These are phyloP conservation scores for Cyberlindnera subsufficiens DNA, from an alignment of 805 yeast genomes.

Conservation along the genomic window DNA sequence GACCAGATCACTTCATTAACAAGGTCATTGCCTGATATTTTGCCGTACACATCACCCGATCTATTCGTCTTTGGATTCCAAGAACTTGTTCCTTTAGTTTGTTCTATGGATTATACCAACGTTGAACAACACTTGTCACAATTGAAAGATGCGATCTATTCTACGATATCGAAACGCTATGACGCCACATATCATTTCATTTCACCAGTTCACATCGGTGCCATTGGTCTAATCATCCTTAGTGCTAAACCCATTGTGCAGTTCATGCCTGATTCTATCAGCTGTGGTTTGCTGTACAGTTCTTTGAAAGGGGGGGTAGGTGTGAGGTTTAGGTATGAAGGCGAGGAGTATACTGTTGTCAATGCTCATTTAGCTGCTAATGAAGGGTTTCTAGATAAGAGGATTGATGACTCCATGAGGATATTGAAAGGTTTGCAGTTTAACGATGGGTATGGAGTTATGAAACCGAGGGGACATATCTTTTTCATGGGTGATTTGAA, in stretches of 20 bases:
- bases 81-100: conserved; percentile 53
- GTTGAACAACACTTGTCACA: conserved; percentile 33
- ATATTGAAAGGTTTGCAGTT: conserved; percentile 52
- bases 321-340: conserved; percentile 36
- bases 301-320: conserved; percentile 75
- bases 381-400: conserved; percentile 52
- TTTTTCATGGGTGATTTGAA: conserved; percentile 85
- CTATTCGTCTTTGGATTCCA: conserved; percentile 61
- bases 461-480: conserved; percentile 47
- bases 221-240: conserved; percentile 48
- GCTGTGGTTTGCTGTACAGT: conserved; percentile 34
- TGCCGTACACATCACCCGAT: conserved; percentile 33
- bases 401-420: conserved; percentile 48
- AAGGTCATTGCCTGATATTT: conserved; percentile 20
- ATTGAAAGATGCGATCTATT: conserved; percentile 30
- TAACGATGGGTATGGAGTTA: conserved; percentile 46
- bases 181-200: conserved; percentile 35
- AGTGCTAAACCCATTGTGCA: conserved; percentile 16
- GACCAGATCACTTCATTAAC: conserved; percentile 25
- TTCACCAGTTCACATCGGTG: conserved; percentile 42
- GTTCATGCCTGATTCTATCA: conserved; percentile 1
- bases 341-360: conserved; percentile 48
- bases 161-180: conserved; percentile 31
- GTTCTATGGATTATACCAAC: conserved; percentile 38
- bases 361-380: conserved; percentile 72